phyloP scores from a whole-genome alignment of 352 stramenopile genomes.

The Phytopythium vexans region DNA sequence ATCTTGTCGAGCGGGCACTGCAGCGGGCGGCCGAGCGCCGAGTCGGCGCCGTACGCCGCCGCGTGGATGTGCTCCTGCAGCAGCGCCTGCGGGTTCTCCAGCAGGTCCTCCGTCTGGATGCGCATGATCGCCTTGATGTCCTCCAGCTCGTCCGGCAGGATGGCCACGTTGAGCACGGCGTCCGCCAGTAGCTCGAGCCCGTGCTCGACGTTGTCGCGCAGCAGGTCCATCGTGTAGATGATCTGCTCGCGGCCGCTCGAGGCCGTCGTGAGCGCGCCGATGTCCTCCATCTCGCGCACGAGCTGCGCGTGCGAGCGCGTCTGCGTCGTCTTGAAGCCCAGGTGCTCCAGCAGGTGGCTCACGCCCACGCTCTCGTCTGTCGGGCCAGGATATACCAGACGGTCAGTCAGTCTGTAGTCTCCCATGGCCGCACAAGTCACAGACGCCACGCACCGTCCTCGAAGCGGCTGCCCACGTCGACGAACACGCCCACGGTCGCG shows the following conservation, averaged over 20 bases:
- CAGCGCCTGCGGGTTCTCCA: constrained; percentile 81
- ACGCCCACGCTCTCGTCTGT: constrained; percentile 76
- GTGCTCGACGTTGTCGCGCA: constrained; percentile 92
- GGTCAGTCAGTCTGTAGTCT: neutral
- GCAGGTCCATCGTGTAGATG: constrained; percentile 95
- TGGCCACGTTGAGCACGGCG: constrained; percentile 76
- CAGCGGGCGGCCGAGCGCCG: constrained; percentile 73
- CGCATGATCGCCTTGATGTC: constrained; percentile 92
- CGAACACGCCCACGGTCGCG: constrained; percentile 92
- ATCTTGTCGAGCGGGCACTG: constrained; percentile 84
- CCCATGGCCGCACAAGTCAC: neutral
- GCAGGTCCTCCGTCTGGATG: constrained; percentile 92
- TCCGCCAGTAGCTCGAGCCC: constrained; percentile 91
- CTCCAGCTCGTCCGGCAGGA: constrained; percentile 87
- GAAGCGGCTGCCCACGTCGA: constrained; percentile 89
- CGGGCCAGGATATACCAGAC: neutral
- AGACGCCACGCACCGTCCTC: constrained; percentile 42
- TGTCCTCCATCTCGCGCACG: constrained; percentile 90
- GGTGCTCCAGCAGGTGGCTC: constrained; percentile 93
- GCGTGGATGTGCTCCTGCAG: constrained; percentile 85
- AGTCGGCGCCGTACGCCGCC: constrained; percentile 78
- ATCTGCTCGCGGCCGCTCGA: constrained; percentile 94
- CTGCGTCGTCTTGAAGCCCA: constrained; percentile 94
- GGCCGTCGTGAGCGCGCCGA: constrained; percentile 90
- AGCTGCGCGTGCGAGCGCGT: constrained; percentile 81